Evolutionary conservation across 305 asterid species (phyloP), one percentile per base, ranked within the genome.

Genomic region (Plantago coronopus): DNA sequence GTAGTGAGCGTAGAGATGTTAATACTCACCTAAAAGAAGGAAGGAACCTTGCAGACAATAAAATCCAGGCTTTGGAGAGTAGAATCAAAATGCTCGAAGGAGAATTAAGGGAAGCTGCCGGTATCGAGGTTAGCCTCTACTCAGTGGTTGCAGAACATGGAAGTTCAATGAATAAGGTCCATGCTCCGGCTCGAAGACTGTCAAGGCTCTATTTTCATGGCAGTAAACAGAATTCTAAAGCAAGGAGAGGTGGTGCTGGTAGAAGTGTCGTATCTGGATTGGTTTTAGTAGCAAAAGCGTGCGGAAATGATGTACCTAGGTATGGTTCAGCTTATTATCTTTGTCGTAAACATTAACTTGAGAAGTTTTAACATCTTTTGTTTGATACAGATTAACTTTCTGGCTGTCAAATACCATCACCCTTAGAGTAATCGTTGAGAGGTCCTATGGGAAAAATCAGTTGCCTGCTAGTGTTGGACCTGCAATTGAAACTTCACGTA

Each of bases 251-350:
- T 50, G 72, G 72, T 82, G 88, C 86, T 17, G 90, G 95, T 64
- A 80, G 77, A 69, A 79, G 86, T 77, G 61, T 82, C 16, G 79
- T 83, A 31, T 89, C 95, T 62, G 97, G 95, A 68, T 65, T 89
- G 59, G 73, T 81, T 65, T 77, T 83, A 72, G 91, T 76, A 50
- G 79, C 97, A 49, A 84, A 85, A 76, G 87, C 97, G 66, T 84
- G 97, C 65, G 97, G 94, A 72, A 86, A 84, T 59, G 97, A 89
- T 65, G 94, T 86, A 49, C 88, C 95, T 8, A 84, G 97, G 97
- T 89, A 79, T 64, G 63, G 27, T 47, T 61, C 17, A 40, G 34
- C 49, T 29, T 13, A 21, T 10, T 48, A 47, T 59, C 59, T 51
- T 38, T 16, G 25, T 45, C 54, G 17, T 10, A 27, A 6, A 45